These are phyloP conservation scores for Phyllosticta citriasiana DNA, from an alignment of 2,329 filamentous ascomycete genomes.

Conservation along the genomic window DNA sequence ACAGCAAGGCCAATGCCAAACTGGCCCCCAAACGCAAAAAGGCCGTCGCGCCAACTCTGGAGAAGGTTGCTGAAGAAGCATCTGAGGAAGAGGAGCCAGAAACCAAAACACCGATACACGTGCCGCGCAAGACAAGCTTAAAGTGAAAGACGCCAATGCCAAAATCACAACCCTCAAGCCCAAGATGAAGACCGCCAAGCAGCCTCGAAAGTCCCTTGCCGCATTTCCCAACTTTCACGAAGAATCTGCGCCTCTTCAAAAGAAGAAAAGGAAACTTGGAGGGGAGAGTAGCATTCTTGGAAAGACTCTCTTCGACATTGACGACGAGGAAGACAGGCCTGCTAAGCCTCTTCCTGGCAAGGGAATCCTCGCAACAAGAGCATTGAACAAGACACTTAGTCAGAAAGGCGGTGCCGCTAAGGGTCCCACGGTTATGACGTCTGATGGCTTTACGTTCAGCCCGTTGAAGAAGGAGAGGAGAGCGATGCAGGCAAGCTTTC, in stretches of 20 bases:
- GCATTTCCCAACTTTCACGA: slow-evolving; percentile 34
- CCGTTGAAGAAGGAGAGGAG: slow-evolving; percentile 32
- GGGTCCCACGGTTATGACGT: slow-evolving; percentile 26
- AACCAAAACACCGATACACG: slow-evolving; percentile 29
- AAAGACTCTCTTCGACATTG: slow-evolving; percentile 58
- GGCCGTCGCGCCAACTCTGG: slow-evolving; percentile 26
- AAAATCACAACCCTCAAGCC: slow-evolving; percentile 16
- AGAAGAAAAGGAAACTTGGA: slow-evolving; percentile 66
- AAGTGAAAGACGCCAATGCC: slow-evolving; percentile 24
- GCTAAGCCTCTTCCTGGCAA: slow-evolving; percentile 26
- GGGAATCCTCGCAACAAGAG: slow-evolving; percentile 28
- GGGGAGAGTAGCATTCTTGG: slow-evolving; percentile 31
- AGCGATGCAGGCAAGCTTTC: slow-evolving; percentile 8
- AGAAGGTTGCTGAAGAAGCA: slow-evolving; percentile 35
- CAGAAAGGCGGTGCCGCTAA: slow-evolving; percentile 25
- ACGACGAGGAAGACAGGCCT: slow-evolving; percentile 21
- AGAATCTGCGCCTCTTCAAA: slow-evolving; percentile 34
- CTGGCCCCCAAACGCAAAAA: slow-evolving; percentile 28
- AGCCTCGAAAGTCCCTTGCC: slow-evolving; percentile 37
- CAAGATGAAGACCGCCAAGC: slow-evolving; percentile 26
- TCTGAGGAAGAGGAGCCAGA: slow-evolving; percentile 28
- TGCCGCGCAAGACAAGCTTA: slow-evolving; percentile 13
- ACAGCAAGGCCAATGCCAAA: slow-evolving; percentile 36
- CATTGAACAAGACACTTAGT: slow-evolving; percentile 24
- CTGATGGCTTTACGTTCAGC: slow-evolving; percentile 29